Base-by-base conservation (phyloP, 2,329 filamentous ascomycete genomes). In the Rutstroemia sp. region DNA sequence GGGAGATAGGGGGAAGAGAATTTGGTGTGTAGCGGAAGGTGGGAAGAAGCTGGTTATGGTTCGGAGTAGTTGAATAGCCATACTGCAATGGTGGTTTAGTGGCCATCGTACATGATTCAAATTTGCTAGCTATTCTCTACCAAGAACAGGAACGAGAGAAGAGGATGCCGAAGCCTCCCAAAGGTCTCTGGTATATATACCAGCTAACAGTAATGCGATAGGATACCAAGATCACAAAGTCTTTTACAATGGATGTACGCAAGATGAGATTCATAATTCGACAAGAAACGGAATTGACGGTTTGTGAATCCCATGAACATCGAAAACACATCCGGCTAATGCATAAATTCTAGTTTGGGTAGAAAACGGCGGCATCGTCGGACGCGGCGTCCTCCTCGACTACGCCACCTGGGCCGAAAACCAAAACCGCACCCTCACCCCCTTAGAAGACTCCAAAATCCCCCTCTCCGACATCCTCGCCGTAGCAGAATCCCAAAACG, bases 371-470 rank as follows among this genome's bases (percentile, higher is more conserved):
- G 76, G 76, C 38, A 72, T 81, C 6, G 75, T 75, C 2, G 78
- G 77, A 2, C 73, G 78, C 0, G 78, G 77, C 19, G 70, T 81
- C 2, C 68, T 81, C 0, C 67, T 81, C 0, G 81, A 84, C 65
- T 83, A 77, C 54, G 51, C 54, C 16, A 27, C 48, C 9, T 89
- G 84, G 77, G 82, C 84, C 2, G 73, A 74, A 17, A 71, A 71
- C 39, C 75, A 83, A 47, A 77, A 76, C 37, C 78, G 85, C 53
- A 63, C 74, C 48, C 81, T 81, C 39, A 76, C 85, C 57, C 71
- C 82, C 1, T 75, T 78, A 60, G 82, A 79, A 39, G 61, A 48
- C 9, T 61, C 54, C 5, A 51, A 60, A 21, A 69, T 70, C 42
- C 50, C 66, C 1, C 51, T 68, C 5, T 58, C 60, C 1, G 58